Evolutionary conservation across 768 basidiomycete genomes (phyloP).

Genomic region (Trametes cubensis): DNA sequence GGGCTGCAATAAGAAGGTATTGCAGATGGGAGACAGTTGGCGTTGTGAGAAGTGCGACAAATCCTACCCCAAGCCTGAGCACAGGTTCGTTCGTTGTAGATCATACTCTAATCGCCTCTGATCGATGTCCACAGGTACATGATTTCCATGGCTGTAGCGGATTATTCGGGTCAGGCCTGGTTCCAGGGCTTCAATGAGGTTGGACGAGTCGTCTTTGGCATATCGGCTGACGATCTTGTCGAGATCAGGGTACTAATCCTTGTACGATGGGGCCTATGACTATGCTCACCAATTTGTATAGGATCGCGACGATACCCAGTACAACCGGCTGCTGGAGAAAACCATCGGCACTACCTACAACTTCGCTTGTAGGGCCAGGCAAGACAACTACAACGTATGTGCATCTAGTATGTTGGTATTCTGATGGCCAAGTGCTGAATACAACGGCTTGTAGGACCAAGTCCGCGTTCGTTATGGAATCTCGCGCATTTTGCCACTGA

Average conservation of each 20-base stretch:
- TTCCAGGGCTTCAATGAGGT: slow-evolving; percentile 95
- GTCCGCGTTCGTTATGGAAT: slow-evolving; percentile 84
- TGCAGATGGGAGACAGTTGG: slow-evolving; percentile 72
- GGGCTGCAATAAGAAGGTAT: slow-evolving; percentile 89
- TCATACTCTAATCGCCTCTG: neutral
- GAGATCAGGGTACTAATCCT: slow-evolving; percentile 59
- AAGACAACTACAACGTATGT: slow-evolving; percentile 83
- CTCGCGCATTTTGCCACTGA: slow-evolving; percentile 60
- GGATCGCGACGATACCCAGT: slow-evolving; percentile 63
- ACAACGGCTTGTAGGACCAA: slow-evolving; percentile 61
- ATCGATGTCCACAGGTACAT: slow-evolving; percentile 58
- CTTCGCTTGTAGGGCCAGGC: slow-evolving; percentile 84
- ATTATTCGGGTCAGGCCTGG: slow-evolving; percentile 90
- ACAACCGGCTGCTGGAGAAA: slow-evolving; percentile 58
- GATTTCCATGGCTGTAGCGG: slow-evolving; percentile 84
- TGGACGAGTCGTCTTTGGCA: slow-evolving; percentile 74
- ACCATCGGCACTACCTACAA: slow-evolving; percentile 75
- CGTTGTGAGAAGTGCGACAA: slow-evolving; percentile 91
- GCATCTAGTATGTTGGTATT: neutral
- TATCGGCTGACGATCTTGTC: slow-evolving; percentile 76
- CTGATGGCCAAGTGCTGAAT: neutral
- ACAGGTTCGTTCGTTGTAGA: slow-evolving; percentile 59
- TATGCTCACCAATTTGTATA: slow-evolving; percentile 33
- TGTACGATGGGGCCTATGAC: neutral
- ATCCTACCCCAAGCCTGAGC: slow-evolving; percentile 67